These are phyloP conservation scores for Sporisorium scitamineum DNA, from an alignment of 1,284 basidiomycete genomes.

Conservation along the genomic window DNA sequence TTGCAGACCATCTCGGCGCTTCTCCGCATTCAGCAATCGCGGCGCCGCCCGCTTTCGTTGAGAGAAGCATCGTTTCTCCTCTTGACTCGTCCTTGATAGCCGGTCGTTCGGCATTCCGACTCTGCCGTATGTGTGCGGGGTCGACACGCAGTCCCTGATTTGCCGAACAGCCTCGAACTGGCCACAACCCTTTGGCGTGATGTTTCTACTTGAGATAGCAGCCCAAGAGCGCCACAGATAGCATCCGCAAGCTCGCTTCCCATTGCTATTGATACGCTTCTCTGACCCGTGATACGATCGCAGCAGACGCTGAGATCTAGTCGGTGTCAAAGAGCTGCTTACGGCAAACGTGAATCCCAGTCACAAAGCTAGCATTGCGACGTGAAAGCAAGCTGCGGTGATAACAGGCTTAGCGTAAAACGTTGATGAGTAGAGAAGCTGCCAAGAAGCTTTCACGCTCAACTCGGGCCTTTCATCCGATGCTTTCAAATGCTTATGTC, in stretches of 20 bases:
- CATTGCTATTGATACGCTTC: too few relatives aligned
- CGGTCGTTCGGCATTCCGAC: not conserved
- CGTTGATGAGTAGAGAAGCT: not conserved
- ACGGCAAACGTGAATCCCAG: not conserved
- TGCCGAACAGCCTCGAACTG: not conserved
- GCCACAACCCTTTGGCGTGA: too few relatives aligned
- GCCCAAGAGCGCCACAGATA: too few relatives aligned
- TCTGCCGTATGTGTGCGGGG: not conserved
- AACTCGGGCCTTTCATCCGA: not conserved
- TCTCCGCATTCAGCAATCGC: not conserved
- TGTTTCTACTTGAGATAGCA: too few relatives aligned
- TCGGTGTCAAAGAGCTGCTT: not conserved
- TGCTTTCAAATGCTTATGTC: not conserved
- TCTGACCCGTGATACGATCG: too few relatives aligned
- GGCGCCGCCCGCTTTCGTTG: too few relatives aligned
- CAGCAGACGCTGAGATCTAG: not conserved
- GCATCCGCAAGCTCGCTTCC: too few relatives aligned
- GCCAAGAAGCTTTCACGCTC: not conserved
- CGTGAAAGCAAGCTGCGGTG: not conserved
- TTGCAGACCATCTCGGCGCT: too few relatives aligned
- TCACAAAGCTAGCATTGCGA: not conserved
- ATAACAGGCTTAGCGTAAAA: constrained; percentile 1
- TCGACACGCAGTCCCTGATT: too few relatives aligned
- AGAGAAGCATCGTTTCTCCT: too few relatives aligned
- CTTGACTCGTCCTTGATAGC: too few relatives aligned